Base-by-base conservation (phyloP, 352 stramenopile genomes). In the Globisporangium spinosum region DNA sequence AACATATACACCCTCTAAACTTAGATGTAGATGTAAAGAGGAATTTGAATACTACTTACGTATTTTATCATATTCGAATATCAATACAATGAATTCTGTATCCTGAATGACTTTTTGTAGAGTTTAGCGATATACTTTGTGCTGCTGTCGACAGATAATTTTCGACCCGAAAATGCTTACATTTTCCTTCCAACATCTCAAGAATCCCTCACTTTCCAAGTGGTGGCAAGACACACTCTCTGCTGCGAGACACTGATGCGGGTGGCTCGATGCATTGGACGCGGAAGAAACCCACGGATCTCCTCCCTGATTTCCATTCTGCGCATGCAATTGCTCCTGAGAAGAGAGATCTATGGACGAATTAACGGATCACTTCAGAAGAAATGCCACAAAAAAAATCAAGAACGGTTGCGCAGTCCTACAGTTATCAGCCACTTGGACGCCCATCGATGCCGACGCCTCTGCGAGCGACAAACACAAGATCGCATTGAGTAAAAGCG, bases 251-350 rank as follows among this genome's bases (percentile, higher is more conserved):
- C 22, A 15, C 40, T 22, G 40, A 49, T 49, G 40, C 40, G 35
- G 35, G 35, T 38, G 17, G 12, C 43, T 23, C n/a, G 43, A 7
- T 13, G 43, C 17, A 23, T 51, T 51, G 9, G 13, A 60, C n/a
- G 63, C 54, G 54, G 32, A 62, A 17, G 54, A 68, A 64, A 69
- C 53, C 64, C 13, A 17, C 43, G 20, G 35, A 45, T 45, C 1
- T 3, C 17, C 0, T 3, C 9, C 22, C 58, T 35, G 10, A 13
- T 25, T 25, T 45, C 20, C 17, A 43, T 20, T 32, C 5, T 2
- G 1, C 13, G 2, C 10, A 1, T 22, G 4, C 1, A 12, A 15
- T 35, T 38, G 23, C 35, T 58, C 13, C 29, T 12, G 32, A 38
- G 32, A 38, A 38, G 32, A n/a, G 53, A 58, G 17, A 47, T 43